phyloP scores from a whole-genome alignment of 768 basidiomycete genomes.

The Mycena belliarum region DNA sequence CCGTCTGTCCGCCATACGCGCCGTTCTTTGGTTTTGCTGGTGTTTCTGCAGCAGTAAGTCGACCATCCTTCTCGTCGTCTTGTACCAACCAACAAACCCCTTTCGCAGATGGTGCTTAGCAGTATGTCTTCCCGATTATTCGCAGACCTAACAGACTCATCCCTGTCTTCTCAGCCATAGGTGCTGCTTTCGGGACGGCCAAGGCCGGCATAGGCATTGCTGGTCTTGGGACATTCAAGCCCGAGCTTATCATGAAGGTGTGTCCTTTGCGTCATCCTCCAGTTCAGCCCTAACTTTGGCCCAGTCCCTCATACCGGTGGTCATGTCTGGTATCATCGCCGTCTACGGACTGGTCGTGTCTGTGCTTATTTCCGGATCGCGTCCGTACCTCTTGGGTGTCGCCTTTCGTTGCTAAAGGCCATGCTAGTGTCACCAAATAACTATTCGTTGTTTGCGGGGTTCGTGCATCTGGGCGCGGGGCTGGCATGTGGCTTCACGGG shows the following conservation, averaged over 20 bases:
- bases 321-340: conserved; percentile 98
- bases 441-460: conserved; percentile 85
- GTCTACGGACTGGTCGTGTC: conserved; percentile 97
- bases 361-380: conserved; percentile 79
- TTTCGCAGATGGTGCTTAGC: conserved; percentile 86
- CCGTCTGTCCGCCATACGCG: conserved; percentile 87
- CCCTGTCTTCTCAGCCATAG: conserved; percentile 61
- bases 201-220: conserved; percentile 98
- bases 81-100: conserved; percentile 19
- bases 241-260: conserved; percentile 98
- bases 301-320: conserved; percentile 92
- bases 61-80: neutral
- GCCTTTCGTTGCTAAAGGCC: conserved; percentile 3
- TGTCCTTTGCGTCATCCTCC: conserved; percentile 20
- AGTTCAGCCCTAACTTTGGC: neutral
- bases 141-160: neutral
- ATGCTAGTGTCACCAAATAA: conserved; percentile 59
- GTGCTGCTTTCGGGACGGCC: conserved; percentile 94
- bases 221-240: conserved; percentile 89
- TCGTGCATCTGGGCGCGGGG: conserved; percentile 91
- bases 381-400: conserved; percentile 32
- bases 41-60: conserved; percentile 85
- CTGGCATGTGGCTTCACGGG: conserved; percentile 91
- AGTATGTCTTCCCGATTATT: conserved; percentile 56
- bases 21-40: conserved; percentile 99